Percentiles rank a stretch among this genome's conserved stretches.
Conservation (phyloP, 169 alveolate genomes). For the Eimeria sp. region DNA sequence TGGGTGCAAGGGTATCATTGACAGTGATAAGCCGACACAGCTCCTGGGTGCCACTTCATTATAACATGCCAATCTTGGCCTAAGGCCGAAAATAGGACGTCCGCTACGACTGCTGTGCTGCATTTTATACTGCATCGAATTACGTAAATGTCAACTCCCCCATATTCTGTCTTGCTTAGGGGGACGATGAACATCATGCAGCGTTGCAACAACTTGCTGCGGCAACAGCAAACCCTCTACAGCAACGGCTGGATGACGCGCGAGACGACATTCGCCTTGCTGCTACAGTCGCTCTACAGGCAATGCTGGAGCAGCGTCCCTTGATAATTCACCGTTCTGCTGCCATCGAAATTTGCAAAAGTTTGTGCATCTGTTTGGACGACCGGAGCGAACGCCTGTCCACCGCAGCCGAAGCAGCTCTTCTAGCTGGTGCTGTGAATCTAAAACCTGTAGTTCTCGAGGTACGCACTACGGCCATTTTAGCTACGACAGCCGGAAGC, state of each 20-base stretch:
- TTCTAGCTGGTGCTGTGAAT: constrained; percentile 32
- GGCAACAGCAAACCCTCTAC: constrained; percentile 62
- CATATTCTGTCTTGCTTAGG: neutral
- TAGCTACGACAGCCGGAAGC: neutral
- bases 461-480: neutral
- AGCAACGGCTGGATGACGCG: constrained; percentile 84
- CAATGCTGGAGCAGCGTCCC: constrained; percentile 65
- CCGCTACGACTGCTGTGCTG: neutral
- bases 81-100: neutral
- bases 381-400: constrained; percentile 43
- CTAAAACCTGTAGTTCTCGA: neutral
- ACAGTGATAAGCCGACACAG: neutral
- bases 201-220: constrained; percentile 64
- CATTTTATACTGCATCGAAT: neutral
- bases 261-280: constrained; percentile 73
- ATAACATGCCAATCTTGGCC: neutral
- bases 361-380: constrained; percentile 51
- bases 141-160: too few species aligned
- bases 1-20: neutral
- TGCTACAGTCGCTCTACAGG: constrained; percentile 71
- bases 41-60: neutral
- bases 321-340: neutral
- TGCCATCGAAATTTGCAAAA: constrained; percentile 34
- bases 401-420: constrained; percentile 62
- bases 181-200: constrained; percentile 3